Conservation (phyloP, 2,329 filamentous ascomycete species). For the Penicillium freii region DNA sequence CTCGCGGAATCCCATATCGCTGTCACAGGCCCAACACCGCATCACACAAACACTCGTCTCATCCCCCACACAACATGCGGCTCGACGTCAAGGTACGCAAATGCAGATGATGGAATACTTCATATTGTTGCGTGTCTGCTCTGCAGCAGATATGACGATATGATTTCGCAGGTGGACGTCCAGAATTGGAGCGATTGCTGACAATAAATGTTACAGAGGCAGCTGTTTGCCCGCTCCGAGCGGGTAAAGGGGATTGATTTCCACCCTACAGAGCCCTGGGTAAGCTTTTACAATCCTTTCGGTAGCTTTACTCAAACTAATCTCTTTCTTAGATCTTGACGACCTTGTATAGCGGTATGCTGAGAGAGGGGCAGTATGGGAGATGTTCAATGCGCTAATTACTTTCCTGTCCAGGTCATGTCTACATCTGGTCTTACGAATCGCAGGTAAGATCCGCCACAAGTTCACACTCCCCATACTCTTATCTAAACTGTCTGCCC, state of each 20-base stretch:
- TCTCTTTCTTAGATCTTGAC: slow-evolving; percentile 66
- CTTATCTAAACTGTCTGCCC: slow-evolving; percentile 22
- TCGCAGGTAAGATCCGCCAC: slow-evolving; percentile 60
- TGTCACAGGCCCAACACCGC: slow-evolving; percentile 34
- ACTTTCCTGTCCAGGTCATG: slow-evolving; percentile 65
- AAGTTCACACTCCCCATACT: not conserved
- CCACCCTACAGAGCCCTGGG: slow-evolving; percentile 95
- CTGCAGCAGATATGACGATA: not conserved
- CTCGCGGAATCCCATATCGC: slow-evolving; percentile 33
- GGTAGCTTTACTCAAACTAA: slow-evolving; percentile 21
- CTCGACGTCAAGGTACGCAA: slow-evolving; percentile 58
- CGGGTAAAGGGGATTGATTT: slow-evolving; percentile 98
- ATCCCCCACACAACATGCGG: slow-evolving; percentile 50
- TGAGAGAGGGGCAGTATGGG: slow-evolving; percentile 3
- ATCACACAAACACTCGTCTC: slow-evolving; percentile 35
- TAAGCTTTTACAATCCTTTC: slow-evolving; percentile 42
- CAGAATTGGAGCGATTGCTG: slow-evolving; percentile 31
- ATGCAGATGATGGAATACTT: slow-evolving; percentile 6
- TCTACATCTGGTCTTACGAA: slow-evolving; percentile 99
- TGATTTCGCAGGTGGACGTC: not conserved
- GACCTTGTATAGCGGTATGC: slow-evolving; percentile 87
- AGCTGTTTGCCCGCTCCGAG: slow-evolving; percentile 85
- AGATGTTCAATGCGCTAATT: slow-evolving; percentile 27
- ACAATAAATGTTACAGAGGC: slow-evolving; percentile 57
- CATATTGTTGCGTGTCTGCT: not conserved